These are phyloP conservation scores for Podaxis sp. DNA, from an alignment of 768 basidiomycete genomes.

Conservation along the genomic window DNA sequence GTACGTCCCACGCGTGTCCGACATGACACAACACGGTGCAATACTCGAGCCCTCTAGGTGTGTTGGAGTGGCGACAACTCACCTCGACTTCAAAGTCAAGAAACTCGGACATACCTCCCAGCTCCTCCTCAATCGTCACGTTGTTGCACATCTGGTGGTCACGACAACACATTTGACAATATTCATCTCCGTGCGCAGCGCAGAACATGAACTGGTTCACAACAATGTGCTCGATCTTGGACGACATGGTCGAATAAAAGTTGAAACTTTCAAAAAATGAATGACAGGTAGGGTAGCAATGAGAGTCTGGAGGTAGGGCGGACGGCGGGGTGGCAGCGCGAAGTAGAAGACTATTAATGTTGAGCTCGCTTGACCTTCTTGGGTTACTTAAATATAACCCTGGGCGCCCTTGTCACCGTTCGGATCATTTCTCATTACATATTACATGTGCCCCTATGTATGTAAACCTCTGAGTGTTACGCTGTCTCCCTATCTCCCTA, in stretches of 20 bases:
- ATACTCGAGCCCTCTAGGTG: too few relatives aligned
- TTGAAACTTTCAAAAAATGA: neutral
- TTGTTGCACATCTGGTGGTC: conserved; percentile 36
- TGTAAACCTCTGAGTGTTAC: too few relatives aligned
- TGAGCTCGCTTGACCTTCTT: neutral
- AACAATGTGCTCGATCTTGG: conserved; percentile 21
- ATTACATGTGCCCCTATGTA: neutral
- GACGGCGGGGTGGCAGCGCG: neutral
- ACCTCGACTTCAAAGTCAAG: conserved; percentile 19
- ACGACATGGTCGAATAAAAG: neutral
- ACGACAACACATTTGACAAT: conserved; percentile 29
- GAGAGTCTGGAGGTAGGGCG: neutral
- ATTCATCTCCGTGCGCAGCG: conserved; percentile 31
- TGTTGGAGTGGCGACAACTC: neutral
- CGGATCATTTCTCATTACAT: neutral
- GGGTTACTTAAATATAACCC: conserved; percentile 6
- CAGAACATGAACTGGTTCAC: conserved; percentile 36
- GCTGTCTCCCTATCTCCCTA: too few relatives aligned
- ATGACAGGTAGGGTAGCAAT: neutral
- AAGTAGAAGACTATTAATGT: neutral
- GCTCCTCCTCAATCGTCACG: conserved; percentile 26
- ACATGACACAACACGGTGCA: too few relatives aligned
- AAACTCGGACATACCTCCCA: conserved; percentile 21
- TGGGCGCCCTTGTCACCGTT: neutral
- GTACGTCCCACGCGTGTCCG: neutral